A percentile compares a stretch with the other conserved stretches of the same genome.
Evolutionary conservation across 805 yeast species (phyloP).

Genomic region (Metschnikowia peoriensis): DNA sequence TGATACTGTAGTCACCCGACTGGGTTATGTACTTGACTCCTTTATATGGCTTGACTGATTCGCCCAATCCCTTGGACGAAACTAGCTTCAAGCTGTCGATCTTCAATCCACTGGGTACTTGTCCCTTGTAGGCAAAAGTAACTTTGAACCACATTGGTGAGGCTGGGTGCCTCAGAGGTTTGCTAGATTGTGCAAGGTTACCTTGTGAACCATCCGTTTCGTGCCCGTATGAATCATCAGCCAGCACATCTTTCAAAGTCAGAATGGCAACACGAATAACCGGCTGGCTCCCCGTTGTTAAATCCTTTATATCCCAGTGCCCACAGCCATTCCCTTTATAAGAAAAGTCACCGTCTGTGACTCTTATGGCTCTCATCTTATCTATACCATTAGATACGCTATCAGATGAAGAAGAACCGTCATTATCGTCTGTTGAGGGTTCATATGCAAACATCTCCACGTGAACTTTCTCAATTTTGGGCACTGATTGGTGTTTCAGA

Average conservation of each 20-base stretch:
- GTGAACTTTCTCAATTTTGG: conserved; percentile 32
- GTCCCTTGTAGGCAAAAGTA: conserved; percentile 61
- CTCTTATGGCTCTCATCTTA: conserved; percentile 54
- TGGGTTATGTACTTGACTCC: conserved; percentile 82
- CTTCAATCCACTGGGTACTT: conserved; percentile 71
- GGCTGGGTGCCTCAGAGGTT: neutral
- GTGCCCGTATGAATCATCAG: neutral
- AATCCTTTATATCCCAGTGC: conserved; percentile 63
- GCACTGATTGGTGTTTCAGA: conserved; percentile 26
- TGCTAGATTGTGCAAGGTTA: neutral
- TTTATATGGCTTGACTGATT: conserved; percentile 73
- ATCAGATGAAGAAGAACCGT: neutral
- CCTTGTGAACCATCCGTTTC: neutral
- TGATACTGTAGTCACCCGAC: conserved; percentile 56
- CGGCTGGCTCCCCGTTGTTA: conserved; percentile 65
- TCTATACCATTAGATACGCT: conserved; percentile 17
- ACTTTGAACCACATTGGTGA: conserved; percentile 44
- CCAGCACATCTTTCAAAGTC: neutral
- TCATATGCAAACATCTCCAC: conserved; percentile 26
- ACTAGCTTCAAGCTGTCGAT: conserved; percentile 62
- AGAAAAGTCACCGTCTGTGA: conserved; percentile 76
- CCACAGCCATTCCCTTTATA: conserved; percentile 50
- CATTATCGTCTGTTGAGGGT: conserved; percentile 10
- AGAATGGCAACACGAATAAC: conserved; percentile 58
- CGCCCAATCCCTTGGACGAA: conserved; percentile 56